Percentiles rank a stretch among this genome's conserved stretches.
Evolutionary conservation across 2,329 filamentous ascomycete species (phyloP).

Genomic region (Penicillium sclerotiorum): DNA sequence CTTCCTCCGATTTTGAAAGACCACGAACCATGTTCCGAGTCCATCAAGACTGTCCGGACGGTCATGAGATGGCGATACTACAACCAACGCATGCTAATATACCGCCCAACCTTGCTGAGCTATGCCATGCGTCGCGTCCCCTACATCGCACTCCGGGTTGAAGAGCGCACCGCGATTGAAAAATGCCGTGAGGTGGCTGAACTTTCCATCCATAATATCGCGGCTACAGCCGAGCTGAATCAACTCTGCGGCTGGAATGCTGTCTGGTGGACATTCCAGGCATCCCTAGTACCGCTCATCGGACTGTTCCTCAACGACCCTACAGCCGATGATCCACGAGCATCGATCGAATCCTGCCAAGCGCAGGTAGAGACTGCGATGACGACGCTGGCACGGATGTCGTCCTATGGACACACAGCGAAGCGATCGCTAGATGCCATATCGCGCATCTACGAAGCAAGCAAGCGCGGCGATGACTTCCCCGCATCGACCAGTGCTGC

Average conservation of each 20-base stretch:
- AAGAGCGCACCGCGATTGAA: slow-evolving; percentile 69
- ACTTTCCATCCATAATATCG: slow-evolving; percentile 72
- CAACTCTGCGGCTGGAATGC: slow-evolving; percentile 81
- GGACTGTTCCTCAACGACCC: slow-evolving; percentile 61
- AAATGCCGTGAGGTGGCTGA: slow-evolving; percentile 70
- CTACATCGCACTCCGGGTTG: slow-evolving; percentile 54
- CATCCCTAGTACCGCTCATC: slow-evolving; percentile 75
- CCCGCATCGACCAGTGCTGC: slow-evolving; percentile 8
- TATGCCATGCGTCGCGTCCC: slow-evolving; percentile 58
- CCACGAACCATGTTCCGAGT: slow-evolving; percentile 69
- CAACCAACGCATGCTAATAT: slow-evolving; percentile 74
- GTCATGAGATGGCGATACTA: slow-evolving; percentile 84
- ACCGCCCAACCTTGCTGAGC: slow-evolving; percentile 71
- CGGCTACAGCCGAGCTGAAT: slow-evolving; percentile 69
- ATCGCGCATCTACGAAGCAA: slow-evolving; percentile 64
- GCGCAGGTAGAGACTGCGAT: slow-evolving; percentile 58
- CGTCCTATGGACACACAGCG: slow-evolving; percentile 66
- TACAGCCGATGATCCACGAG: slow-evolving; percentile 60
- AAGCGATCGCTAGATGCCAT: slow-evolving; percentile 66
- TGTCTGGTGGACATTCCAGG: slow-evolving; percentile 80
- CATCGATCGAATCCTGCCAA: slow-evolving; percentile 54
- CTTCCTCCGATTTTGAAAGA: slow-evolving; percentile 68
- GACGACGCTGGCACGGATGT: slow-evolving; percentile 52
- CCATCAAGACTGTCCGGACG: slow-evolving; percentile 68
- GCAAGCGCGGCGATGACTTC: slow-evolving; percentile 33